A percentile compares a stretch with the other conserved stretches of the same genome.
phyloP scores from a whole-genome alignment of 176 grass and related monocot genomes.

The Themeda triandra region DNA sequence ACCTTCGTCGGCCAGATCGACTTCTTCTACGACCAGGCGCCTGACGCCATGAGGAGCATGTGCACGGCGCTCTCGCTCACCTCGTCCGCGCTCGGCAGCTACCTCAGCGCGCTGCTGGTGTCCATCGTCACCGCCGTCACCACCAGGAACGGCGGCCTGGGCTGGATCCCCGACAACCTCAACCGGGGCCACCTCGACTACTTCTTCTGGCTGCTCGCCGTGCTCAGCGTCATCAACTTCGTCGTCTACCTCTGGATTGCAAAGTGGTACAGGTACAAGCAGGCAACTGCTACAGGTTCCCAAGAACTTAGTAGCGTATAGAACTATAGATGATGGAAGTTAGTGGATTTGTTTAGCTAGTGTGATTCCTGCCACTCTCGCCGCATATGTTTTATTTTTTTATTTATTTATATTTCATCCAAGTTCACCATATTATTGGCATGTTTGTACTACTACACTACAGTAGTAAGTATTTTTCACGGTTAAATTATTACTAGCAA shows the following conservation, averaged over 20 bases:
- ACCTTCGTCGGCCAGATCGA: conserved; percentile 46
- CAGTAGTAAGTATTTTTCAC: too few species aligned
- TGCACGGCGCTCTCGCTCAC: conserved; percentile 41
- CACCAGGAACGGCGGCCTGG: conserved; percentile 25
- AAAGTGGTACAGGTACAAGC: conserved; percentile 47
- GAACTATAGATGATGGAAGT: too few species aligned
- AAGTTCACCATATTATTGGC: too few species aligned
- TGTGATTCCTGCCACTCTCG: too few species aligned
- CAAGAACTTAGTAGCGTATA: too few species aligned
- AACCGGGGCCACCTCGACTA: conserved; percentile 59
- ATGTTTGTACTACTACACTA: too few species aligned
- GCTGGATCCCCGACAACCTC: conserved; percentile 61
- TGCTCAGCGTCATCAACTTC: conserved; percentile 35
- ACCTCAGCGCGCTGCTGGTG: conserved; percentile 44
- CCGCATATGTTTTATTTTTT: too few species aligned
- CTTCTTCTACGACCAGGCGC: conserved; percentile 62
- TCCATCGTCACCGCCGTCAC: conserved; percentile 22
- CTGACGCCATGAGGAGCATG: conserved; percentile 49
- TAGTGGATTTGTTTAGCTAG: too few species aligned
- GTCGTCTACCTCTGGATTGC: conserved; percentile 35
- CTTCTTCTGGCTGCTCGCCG: conserved; percentile 54
- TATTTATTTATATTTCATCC: too few species aligned
- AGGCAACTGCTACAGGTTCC: neutral
- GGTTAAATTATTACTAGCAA: too few species aligned
- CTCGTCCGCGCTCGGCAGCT: conserved; percentile 41